Conservation (phyloP, 768 basidiomycete species). For the Russula sp. region DNA sequence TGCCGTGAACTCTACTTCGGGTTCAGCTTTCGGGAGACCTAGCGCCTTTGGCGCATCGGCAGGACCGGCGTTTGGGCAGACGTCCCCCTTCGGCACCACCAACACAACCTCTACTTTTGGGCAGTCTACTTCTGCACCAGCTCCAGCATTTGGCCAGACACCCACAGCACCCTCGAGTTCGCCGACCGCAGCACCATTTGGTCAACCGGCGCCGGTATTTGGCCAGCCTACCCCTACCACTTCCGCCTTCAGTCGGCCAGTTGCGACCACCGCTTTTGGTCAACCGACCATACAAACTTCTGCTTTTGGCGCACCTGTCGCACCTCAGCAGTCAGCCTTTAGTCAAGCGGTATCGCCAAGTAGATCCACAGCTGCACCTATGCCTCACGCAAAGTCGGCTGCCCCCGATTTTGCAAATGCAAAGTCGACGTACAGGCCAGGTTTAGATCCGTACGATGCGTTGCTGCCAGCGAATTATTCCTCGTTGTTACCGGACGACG, state of each 20-base stretch:
- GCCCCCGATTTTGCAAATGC: conserved; percentile 32
- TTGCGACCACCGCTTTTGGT: conserved; percentile 44
- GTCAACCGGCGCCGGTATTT: conserved; percentile 32
- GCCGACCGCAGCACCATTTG: conserved; percentile 6
- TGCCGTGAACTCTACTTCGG: conserved; percentile 25
- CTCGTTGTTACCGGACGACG: conserved; percentile 42
- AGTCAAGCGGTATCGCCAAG: conserved; percentile 7
- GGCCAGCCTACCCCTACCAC: conserved; percentile 33
- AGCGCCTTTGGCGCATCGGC: conserved; percentile 19
- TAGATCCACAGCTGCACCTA: conserved; percentile 1
- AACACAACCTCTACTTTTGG: conserved; percentile 9
- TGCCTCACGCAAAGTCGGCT: conserved; percentile 20
- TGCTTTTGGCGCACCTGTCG: conserved; percentile 34
- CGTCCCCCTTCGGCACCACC: conserved; percentile 6
- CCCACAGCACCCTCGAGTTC: neutral
- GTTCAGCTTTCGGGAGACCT: conserved; percentile 35
- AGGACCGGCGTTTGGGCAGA: conserved; percentile 35
- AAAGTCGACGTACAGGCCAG: conserved; percentile 37
- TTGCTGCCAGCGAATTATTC: conserved; percentile 53
- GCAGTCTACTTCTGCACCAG: conserved; percentile 3
- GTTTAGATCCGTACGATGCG: conserved; percentile 47
- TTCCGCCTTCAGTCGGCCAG: conserved; percentile 44
- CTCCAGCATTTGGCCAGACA: conserved; percentile 16
- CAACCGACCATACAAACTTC: conserved; percentile 33
- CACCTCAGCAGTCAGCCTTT: conserved; percentile 8